phyloP scores from a whole-genome alignment of 2,329 filamentous ascomycete genomes.

The Emericellopsis cladophorae region DNA sequence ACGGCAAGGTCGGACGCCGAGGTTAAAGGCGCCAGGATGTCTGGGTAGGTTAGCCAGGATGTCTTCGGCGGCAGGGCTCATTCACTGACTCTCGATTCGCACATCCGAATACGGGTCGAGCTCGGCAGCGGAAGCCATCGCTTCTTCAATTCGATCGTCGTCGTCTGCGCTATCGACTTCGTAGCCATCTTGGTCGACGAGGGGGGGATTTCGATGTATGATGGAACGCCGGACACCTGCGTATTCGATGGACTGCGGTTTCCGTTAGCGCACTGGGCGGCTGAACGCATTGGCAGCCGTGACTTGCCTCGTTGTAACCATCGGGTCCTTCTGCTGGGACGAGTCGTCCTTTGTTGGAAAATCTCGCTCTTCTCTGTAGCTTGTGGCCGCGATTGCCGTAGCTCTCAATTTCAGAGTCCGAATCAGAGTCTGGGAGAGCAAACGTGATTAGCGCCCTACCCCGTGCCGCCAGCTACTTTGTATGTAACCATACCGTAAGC shows the following conservation, averaged over 20 bases:
- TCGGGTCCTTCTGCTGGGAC: constrained; percentile 52
- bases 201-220: constrained; percentile 58
- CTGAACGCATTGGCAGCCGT: neutral
- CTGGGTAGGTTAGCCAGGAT: constrained; percentile 28
- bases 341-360: constrained; percentile 57
- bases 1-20: constrained; percentile 60
- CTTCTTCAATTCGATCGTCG: constrained; percentile 48
- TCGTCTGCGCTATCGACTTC: constrained; percentile 63
- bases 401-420: constrained; percentile 57
- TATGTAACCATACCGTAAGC: constrained; percentile 36
- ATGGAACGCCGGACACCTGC: constrained; percentile 61
- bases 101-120: constrained; percentile 65
- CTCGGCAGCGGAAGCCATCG: constrained; percentile 49
- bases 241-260: constrained; percentile 53
- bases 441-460: neutral
- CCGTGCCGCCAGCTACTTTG: neutral
- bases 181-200: constrained; percentile 68
- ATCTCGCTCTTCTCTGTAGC: constrained; percentile 61
- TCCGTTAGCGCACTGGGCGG: constrained; percentile 10
- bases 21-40: constrained; percentile 63
- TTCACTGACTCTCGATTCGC: constrained; percentile 51
- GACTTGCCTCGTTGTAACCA: constrained; percentile 56
- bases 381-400: constrained; percentile 69
- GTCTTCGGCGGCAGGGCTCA: neutral
- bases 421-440: constrained; percentile 55